Percentiles rank a stretch among this genome's conserved stretches.
Conservation (phyloP, 2,329 filamentous ascomycete genomes). For the Conoideocrella luteorostrata region DNA sequence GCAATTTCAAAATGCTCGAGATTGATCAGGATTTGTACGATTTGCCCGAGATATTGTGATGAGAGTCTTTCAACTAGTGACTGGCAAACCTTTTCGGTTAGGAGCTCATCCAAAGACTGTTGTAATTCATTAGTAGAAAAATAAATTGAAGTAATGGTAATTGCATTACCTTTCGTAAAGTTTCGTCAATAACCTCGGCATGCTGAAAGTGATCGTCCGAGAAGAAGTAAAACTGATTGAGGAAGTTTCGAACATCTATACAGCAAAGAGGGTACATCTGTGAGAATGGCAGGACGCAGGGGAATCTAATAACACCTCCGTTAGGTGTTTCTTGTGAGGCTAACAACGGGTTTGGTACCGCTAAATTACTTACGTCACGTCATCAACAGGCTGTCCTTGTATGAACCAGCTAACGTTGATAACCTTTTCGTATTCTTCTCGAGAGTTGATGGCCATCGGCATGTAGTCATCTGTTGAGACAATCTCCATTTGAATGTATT, state of each 20-base stretch:
- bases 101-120: constrained; percentile 86
- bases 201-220: constrained; percentile 94
- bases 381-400: constrained; percentile 69
- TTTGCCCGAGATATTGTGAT: constrained; percentile 93
- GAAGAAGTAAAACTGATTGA: constrained; percentile 98
- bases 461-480: constrained; percentile 97
- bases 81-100: constrained; percentile 86
- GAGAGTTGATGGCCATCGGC: constrained; percentile 93
- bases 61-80: constrained; percentile 80
- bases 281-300: constrained; percentile 92
- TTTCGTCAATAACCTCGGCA: constrained; percentile 83
- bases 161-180: constrained; percentile 61
- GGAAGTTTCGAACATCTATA: constrained; percentile 94
- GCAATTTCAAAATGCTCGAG: constrained; percentile 94
- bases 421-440: constrained; percentile 91
- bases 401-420: constrained; percentile 94
- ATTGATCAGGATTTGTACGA: constrained; percentile 97
- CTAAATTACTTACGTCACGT: constrained; percentile 57
- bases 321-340: background rate
- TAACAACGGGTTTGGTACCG: no score
- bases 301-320: constrained; percentile 55
- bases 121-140: background rate
- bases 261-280: constrained; percentile 99
- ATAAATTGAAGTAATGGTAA: background rate
- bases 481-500: constrained; percentile 38